Evolutionary conservation across 495 filamentous ascomycete species (phyloP).

Genomic region (Aspergillus panamensis): DNA sequence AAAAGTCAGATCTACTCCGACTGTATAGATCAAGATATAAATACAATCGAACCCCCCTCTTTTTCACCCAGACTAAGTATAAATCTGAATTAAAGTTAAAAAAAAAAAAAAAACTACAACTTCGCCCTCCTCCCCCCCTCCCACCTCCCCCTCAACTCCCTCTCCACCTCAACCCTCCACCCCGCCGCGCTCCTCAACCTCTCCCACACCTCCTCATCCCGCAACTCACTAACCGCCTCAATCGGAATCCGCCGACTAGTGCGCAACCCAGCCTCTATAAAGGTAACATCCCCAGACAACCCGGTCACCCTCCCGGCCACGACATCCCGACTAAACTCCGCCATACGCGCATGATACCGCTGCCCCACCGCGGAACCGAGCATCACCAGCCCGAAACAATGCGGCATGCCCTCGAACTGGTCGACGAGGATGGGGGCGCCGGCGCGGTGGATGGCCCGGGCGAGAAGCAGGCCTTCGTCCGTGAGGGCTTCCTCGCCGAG

Average conservation of each 20-base stretch:
- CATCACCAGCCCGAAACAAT: slow-evolving; percentile 72
- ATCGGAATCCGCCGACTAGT: slow-evolving; percentile 51
- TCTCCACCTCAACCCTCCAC: slow-evolving; percentile 43
- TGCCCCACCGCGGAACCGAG: slow-evolving; percentile 42
- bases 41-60: too few species aligned
- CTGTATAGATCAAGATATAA: too few species aligned
- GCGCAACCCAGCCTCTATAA: slow-evolving; percentile 53
- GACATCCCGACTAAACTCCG: slow-evolving; percentile 50
- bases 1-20: too few species aligned
- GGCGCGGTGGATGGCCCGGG: slow-evolving; percentile 53
- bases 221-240: slow-evolving; percentile 44
- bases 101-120: slow-evolving; percentile 32
- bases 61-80: too few species aligned
- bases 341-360: slow-evolving; percentile 54
- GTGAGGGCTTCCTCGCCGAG: slow-evolving; percentile 77
- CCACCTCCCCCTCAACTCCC: slow-evolving; percentile 38
- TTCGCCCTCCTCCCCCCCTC: slow-evolving; percentile 37
- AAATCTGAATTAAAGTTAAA: neutral
- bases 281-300: slow-evolving; percentile 33
- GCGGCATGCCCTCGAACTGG: slow-evolving; percentile 85
- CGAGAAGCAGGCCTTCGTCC: slow-evolving; percentile 66
- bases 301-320: slow-evolving; percentile 29
- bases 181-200: slow-evolving; percentile 47
- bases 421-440: slow-evolving; percentile 66
- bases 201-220: slow-evolving; percentile 50